Percentiles rank a stretch among this genome's conserved stretches.
Conservation (phyloP, 192 early-diverging fungal genomes). For the Mortierella hygrophila region DNA sequence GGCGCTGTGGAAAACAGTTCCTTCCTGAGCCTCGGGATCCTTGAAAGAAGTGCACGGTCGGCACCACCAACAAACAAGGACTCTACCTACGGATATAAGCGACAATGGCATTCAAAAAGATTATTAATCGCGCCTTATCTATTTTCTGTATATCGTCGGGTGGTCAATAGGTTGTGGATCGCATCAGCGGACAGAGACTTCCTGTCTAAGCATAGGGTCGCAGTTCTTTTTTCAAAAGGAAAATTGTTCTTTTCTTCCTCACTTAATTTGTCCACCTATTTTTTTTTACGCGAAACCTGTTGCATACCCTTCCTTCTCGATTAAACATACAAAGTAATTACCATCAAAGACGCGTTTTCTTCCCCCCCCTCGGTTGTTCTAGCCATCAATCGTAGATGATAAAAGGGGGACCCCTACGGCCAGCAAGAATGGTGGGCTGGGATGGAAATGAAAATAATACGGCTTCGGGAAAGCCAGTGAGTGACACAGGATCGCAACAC, state of each 20-base stretch:
- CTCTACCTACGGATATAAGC: no score
- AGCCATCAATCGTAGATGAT: not conserved
- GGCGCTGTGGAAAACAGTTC: conserved; percentile 5
- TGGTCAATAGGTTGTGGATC: conserved; percentile 61
- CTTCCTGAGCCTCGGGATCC: conserved; percentile 23
- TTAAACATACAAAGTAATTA: not conserved
- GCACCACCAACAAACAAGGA: not conserved
- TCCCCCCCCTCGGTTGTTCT: not conserved
- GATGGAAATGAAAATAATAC: no score
- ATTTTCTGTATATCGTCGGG: not conserved
- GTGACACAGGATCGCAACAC: no score
- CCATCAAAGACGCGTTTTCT: not conserved
- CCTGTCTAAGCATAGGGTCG: conserved; percentile 60
- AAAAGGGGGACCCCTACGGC: no score
- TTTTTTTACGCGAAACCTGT: not conserved
- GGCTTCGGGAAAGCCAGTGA: no score
- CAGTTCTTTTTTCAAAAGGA: not conserved
- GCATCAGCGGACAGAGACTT: conserved; percentile 66
- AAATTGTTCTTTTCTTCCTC: not conserved
- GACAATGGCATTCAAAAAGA: not conserved
- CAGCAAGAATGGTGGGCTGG: no score
- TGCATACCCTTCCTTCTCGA: conserved; percentile 1
- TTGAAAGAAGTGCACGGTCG: not conserved
- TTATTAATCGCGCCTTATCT: not conserved
- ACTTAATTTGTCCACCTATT: not conserved